Evolutionary conservation across 1,284 basidiomycete species (phyloP).

Genomic region (Tilletia setariae): DNA sequence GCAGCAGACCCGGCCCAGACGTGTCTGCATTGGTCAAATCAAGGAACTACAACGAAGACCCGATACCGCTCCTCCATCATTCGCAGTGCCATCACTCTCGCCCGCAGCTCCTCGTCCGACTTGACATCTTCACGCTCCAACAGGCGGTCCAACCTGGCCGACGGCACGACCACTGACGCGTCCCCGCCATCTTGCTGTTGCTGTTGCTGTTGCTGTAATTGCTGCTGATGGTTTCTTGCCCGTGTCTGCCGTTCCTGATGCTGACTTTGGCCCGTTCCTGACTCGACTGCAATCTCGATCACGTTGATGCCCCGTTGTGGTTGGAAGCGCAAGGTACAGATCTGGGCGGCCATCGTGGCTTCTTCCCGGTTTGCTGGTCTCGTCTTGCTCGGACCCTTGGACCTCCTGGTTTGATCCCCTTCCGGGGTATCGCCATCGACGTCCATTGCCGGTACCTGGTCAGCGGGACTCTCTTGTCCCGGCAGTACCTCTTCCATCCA

Average conservation of each 20-base stretch:
- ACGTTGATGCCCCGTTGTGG: slow-evolving; percentile 2
- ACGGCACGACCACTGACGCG: not conserved
- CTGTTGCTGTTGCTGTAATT: not conserved
- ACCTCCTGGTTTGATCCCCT: not conserved
- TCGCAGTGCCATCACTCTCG: not conserved
- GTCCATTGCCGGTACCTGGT: not conserved
- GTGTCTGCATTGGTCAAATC: no score
- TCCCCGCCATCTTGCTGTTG: not conserved
- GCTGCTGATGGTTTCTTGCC: not conserved
- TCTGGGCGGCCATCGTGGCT: not conserved
- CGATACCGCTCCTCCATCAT: slow-evolving; percentile 11
- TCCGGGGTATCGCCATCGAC: not conserved
- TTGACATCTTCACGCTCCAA: slow-evolving; percentile 3
- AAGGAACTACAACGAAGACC: slow-evolving; percentile 4
- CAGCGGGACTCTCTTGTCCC: not conserved
- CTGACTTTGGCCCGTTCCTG: not conserved
- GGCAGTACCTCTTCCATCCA: not conserved
- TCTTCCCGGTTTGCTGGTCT: not conserved
- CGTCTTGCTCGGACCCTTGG: not conserved
- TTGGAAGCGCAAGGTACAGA: slow-evolving; percentile 9
- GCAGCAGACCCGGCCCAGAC: no score
- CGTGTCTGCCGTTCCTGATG: not conserved
- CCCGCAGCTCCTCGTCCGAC: slow-evolving; percentile 4
- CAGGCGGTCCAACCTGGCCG: not conserved
- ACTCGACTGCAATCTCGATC: not conserved